These are phyloP conservation scores for Globisporangium parvum DNA, from an alignment of 352 stramenopile species.

Conservation along the genomic window DNA sequence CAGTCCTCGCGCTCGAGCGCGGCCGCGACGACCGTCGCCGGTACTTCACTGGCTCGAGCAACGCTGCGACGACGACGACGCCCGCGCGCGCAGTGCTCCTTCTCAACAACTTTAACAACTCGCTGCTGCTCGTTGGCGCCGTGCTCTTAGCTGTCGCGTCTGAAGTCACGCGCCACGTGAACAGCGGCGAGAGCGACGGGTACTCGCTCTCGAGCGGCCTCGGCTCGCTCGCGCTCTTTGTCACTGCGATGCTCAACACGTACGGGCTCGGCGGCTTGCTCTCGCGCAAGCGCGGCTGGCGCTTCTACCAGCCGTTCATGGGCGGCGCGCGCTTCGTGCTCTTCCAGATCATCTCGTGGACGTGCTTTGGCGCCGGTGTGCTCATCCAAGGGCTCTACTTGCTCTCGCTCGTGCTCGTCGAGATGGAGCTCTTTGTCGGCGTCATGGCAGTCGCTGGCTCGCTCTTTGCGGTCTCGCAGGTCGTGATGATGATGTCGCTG, in stretches of 20 bases:
- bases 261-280: conserved; percentile 74
- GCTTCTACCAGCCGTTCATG: conserved; percentile 80
- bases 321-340: conserved; percentile 69
- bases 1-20: conserved; percentile 56
- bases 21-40: conserved; percentile 25
- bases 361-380: conserved; percentile 62
- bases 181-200: conserved; percentile 15
- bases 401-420: conserved; percentile 68
- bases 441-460: conserved; percentile 56
- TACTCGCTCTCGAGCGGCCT: conserved; percentile 56
- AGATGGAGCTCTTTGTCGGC: conserved; percentile 76
- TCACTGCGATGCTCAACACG: conserved; percentile 79
- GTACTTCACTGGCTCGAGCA: neutral
- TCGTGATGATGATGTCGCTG: conserved; percentile 82
- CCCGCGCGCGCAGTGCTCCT: conserved; percentile 49
- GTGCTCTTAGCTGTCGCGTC: conserved; percentile 52
- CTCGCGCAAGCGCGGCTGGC: conserved; percentile 69
- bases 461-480: conserved; percentile 58
- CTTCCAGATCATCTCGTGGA: conserved; percentile 76
- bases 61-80: neutral
- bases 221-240: conserved; percentile 55
- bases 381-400: conserved; percentile 72
- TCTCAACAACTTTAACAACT: conserved; percentile 86
- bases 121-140: conserved; percentile 67
- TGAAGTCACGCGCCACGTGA: conserved; percentile 40